Base-by-base conservation (phyloP, 805 yeast species). In the Hanseniaspora singularis region DNA sequence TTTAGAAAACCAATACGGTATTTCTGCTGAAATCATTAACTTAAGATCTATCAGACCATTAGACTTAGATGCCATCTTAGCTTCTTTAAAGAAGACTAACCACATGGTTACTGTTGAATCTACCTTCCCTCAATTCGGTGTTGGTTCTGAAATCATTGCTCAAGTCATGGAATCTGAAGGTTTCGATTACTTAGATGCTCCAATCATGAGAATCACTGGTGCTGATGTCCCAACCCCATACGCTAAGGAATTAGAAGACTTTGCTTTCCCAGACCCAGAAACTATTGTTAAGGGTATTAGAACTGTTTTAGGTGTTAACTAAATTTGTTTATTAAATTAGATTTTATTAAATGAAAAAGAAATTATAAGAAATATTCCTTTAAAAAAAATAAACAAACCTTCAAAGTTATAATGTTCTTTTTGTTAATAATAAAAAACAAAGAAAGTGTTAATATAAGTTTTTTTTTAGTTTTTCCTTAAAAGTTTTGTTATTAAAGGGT, bases 141-240 rank as follows among this genome's bases (percentile, higher is more conserved):
- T 92, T 55, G 98, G 99, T 62, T 85, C 96, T 46, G 99, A 92
- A 74, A 84, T 92, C 60, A 77, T 88, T 65, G 98, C 97, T 52
- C 95, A 87, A 70, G 73, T 92, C 63, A 87, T 92, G 96, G 99
- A 92, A 72, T 78, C 94, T 50, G 96, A 88, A 69, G 97, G 95
- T 46, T 92, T 92, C 56, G 98, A 92, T 69, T 85, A 87, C 77
- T 77, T 92, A 63, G 99, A 92, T 69, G 94, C 97, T 51, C 99
- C 99, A 58, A 85, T 92, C 55, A 94, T 81, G 72, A 86, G 99
- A 75, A 89, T 88, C 60, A 92, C 98, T 51, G 98, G 98, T 67
- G 94, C 97, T 64, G 99, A 92, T 72, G 96, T 88, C 27, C 99
- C 99, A 67, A 92, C 98, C 57, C 99, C 99, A 54, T 92, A 92